Evolutionary conservation across 208 protist genomes (phyloP).

Genomic region (Acanthamoeba triangularis): DNA sequence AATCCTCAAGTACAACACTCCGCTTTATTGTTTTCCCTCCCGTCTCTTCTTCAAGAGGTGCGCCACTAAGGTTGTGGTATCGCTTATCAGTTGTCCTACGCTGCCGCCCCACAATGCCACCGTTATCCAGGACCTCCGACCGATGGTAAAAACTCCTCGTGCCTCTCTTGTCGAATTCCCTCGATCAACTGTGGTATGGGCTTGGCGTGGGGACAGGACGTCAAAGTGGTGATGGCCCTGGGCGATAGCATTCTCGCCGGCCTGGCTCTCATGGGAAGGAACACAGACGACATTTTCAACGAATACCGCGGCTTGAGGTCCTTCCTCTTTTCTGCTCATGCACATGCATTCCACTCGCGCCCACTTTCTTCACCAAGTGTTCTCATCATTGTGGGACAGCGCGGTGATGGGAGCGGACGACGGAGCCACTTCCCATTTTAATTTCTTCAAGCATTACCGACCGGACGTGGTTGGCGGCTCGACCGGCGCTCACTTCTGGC

Average conservation of each 20-base stretch:
- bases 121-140: conserved; percentile 15
- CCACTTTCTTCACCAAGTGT: too few relatives aligned
- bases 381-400: background rate
- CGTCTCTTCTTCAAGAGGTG: too few relatives aligned
- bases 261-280: background rate
- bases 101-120: conserved; percentile 4
- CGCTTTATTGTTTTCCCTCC: too few relatives aligned
- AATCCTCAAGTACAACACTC: too few relatives aligned
- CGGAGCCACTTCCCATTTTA: background rate
- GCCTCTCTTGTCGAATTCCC: background rate
- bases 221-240: conserved; percentile 53
- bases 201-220: background rate
- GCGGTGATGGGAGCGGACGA: background rate
- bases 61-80: background rate
- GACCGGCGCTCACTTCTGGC: background rate
- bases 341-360: background rate
- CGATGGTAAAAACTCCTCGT: background rate
- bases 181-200: background rate
- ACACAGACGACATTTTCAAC: background rate
- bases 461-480: background rate
- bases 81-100: background rate
- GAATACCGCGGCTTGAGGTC: conserved; percentile 25
- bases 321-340: too few relatives aligned
- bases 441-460: background rate
- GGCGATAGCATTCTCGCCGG: conserved; percentile 41